Percentiles rank a stretch among this genome's conserved stretches.
These are phyloP conservation scores for Aegilops bicornis DNA, from an alignment of 176 grass and related monocot species.

Conservation along the genomic window DNA sequence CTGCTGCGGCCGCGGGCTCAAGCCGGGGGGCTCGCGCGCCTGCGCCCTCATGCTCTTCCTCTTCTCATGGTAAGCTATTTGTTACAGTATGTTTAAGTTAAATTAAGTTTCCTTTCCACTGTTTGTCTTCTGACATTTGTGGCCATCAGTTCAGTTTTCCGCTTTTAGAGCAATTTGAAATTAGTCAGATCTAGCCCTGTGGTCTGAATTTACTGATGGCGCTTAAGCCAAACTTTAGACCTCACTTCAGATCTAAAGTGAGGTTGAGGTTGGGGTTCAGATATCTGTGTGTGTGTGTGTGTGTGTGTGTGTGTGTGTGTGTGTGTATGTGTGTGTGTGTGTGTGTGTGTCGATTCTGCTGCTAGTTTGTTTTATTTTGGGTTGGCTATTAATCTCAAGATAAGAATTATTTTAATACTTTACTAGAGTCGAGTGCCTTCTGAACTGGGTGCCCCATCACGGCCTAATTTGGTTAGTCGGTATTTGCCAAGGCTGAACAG, in stretches of 20 bases:
- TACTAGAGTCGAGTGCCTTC: background rate
- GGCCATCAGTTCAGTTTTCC: background rate
- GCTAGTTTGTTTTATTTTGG: background rate
- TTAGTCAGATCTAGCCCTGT: background rate
- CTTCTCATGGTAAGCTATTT: conserved; percentile 60
- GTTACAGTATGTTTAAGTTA: background rate
- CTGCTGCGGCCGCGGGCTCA: conserved; percentile 82
- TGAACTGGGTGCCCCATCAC: background rate
- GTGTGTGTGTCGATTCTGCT: background rate
- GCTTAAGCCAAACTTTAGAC: background rate
- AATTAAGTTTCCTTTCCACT: no score
- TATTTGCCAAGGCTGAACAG: background rate
- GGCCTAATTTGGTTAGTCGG: background rate
- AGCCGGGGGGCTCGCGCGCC: conserved; percentile 70
- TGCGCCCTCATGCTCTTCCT: conserved; percentile 82
- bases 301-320: no score
- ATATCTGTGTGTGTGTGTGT: no score
- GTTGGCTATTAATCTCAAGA: background rate
- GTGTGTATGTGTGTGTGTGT: no score
- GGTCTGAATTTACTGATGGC: background rate
- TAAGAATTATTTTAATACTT: background rate
- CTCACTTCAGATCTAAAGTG: background rate
- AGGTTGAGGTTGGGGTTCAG: no score
- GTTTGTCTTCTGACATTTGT: background rate
- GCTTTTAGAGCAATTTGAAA: background rate